Conservation (phyloP, 192 early-diverging fungal genomes). For the Entophlyctis luteolus region DNA sequence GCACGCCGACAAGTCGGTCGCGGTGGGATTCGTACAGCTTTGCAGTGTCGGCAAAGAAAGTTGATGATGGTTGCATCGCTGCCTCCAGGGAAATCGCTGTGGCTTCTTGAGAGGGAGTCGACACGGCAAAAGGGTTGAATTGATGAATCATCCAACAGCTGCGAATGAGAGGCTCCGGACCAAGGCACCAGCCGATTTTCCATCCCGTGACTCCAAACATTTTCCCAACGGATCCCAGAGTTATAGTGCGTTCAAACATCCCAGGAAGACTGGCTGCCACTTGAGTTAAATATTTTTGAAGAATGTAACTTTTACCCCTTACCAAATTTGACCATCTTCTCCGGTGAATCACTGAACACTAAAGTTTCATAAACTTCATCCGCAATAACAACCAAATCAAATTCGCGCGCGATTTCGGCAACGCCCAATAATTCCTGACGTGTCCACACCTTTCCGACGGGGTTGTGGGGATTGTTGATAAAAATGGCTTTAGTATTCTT, state of each 20-base stretch:
- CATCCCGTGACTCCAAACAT: slow-evolving; percentile 94
- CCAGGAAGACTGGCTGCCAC: slow-evolving; percentile 72
- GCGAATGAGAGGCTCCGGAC: slow-evolving; percentile 66
- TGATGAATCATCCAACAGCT: slow-evolving; percentile 81
- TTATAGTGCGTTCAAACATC: slow-evolving; percentile 89
- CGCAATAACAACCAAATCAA: slow-evolving; percentile 82
- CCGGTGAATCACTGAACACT: slow-evolving; percentile 60
- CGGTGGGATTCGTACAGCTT: slow-evolving; percentile 67
- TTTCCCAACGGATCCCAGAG: slow-evolving; percentile 90
- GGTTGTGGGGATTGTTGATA: slow-evolving; percentile 96
- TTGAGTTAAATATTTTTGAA: background rate
- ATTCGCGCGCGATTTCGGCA: slow-evolving; percentile 67
- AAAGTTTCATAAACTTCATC: slow-evolving; percentile 97
- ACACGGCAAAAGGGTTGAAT: slow-evolving; percentile 83
- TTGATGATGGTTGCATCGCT: slow-evolving; percentile 41
- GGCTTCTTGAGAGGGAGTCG: slow-evolving; percentile 84
- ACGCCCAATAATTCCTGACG: slow-evolving; percentile 62
- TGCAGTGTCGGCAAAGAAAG: slow-evolving; percentile 70
- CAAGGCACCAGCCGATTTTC: slow-evolving; percentile 93
- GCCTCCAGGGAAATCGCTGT: slow-evolving; percentile 69
- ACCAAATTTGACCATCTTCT: slow-evolving; percentile 53
- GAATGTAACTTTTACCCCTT: background rate
- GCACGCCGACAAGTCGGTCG: slow-evolving; percentile 58
- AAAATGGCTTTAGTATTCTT: slow-evolving; percentile 80
- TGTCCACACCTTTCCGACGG: slow-evolving; percentile 43